Base-by-base conservation (phyloP, 345 rosid genomes). In the Salix exigua region DNA sequence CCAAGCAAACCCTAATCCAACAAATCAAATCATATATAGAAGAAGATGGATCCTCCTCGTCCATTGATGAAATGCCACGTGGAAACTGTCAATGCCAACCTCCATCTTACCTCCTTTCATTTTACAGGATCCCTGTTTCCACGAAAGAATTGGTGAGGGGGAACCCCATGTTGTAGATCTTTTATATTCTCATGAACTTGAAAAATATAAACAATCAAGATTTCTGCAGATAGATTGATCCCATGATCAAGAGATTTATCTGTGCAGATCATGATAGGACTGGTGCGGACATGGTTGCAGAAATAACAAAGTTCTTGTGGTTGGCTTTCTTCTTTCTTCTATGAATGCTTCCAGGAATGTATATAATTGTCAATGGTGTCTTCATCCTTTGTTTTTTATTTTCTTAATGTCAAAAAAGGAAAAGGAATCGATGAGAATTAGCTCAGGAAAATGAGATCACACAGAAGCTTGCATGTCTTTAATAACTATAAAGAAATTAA, bases 31-130 rank as follows among this genome's bases (percentile, higher is more conserved):
- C 58, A 26, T 7, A n/a, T 40, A 10, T 10, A 40, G 2, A 40
- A 40, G 44, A 37, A 9, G 46, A 30, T 67, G 42, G 55, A 75
- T 75, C 73, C 66, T 26, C 73, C 66, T 38, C 18, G 58, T 26
- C 78, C 78, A 68, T 70, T 55, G 19, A 38, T 12, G 35, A 18
- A 63, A 31, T 1, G 73, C 31, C 79, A 35, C 16, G 48, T 60
- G 79, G 58, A 19, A 58, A 53, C 5, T 16, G n/a, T 35, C 21
- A 30, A 19, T 2, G 18, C 26, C 17, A 7, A 18, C 63, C 42
- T 53, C 66, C 48, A 33, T 30, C 42, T 65, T 60, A 33, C 60
- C 71, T 51, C 19, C 35, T 37, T 28, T 6, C 64, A 1, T 48
- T 66, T 35, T 35, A 46, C 37, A 55, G 46, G 19, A 2, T 75